These are phyloP conservation scores for Aspergillus viridinutans DNA, from an alignment of 2,329 filamentous ascomycete genomes.

Conservation along the genomic window DNA sequence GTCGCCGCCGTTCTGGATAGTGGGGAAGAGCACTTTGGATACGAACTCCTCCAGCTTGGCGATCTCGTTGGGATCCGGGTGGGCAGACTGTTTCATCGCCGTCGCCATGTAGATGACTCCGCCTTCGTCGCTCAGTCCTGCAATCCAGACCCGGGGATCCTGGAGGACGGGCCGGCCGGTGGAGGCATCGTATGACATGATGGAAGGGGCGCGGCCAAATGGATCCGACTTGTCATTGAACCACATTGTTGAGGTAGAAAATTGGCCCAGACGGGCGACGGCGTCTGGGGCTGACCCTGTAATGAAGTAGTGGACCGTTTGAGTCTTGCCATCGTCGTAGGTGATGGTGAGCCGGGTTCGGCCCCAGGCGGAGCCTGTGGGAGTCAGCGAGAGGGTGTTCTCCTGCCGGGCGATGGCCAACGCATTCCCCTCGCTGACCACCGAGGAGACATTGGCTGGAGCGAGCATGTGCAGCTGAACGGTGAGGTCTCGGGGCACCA, in stretches of 20 bases:
- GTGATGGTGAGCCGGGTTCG: conserved; percentile 46
- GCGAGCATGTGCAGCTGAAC: conserved; percentile 46
- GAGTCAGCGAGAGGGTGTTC: not conserved
- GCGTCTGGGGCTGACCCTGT: conserved; percentile 46
- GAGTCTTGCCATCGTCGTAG: conserved; percentile 47
- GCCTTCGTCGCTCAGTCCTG: conserved; percentile 58
- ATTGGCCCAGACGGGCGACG: conserved; percentile 47
- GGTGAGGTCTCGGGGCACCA: conserved; percentile 47
- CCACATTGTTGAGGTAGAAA: conserved; percentile 53
- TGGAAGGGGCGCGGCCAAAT: conserved; percentile 52
- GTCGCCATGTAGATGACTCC: conserved; percentile 55
- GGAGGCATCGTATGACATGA: conserved; percentile 53
- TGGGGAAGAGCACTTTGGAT: conserved; percentile 48
- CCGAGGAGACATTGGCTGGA: conserved; percentile 17
- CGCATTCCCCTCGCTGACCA: conserved; percentile 27
- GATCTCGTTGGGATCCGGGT: conserved; percentile 49
- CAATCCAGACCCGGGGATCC: conserved; percentile 51
- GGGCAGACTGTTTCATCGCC: conserved; percentile 51
- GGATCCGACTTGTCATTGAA: conserved; percentile 51
- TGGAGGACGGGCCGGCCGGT: conserved; percentile 37
- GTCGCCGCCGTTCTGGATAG: conserved; percentile 46
- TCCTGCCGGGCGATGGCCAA: conserved; percentile 23
- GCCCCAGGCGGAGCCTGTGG: conserved; percentile 46
- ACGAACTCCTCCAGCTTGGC: conserved; percentile 53
- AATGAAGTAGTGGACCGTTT: conserved; percentile 56